Evolutionary conservation across 2,329 filamentous ascomycete genomes (phyloP).

Genomic region (Botrytis deweyae): DNA sequence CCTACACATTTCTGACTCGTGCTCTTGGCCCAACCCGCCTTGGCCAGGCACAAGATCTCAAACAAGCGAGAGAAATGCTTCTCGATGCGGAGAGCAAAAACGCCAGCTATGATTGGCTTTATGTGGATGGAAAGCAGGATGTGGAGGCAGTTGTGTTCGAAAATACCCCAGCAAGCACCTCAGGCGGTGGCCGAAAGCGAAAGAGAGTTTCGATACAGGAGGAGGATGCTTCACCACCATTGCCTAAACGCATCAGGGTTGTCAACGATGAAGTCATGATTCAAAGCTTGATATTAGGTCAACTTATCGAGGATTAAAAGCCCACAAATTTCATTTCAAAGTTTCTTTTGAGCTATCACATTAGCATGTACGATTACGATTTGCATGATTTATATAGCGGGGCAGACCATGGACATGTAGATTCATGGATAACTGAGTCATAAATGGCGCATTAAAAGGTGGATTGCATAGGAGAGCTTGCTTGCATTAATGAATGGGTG

Average conservation of each 20-base stretch:
- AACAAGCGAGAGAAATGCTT: slow-evolving; percentile 62
- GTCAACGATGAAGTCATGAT: slow-evolving; percentile 85
- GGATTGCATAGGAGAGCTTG: background rate
- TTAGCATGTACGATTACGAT: background rate
- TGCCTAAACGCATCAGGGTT: slow-evolving; percentile 58
- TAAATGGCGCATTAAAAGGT: background rate
- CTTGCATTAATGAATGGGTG: background rate
- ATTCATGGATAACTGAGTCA: background rate
- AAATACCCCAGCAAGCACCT: slow-evolving; percentile 27
- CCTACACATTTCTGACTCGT: slow-evolving; percentile 77
- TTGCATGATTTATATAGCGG: background rate
- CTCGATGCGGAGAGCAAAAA: slow-evolving; percentile 48
- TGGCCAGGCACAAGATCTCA: slow-evolving; percentile 61
- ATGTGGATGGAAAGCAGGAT: slow-evolving; percentile 63
- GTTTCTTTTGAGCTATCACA: background rate
- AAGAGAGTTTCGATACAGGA: slow-evolving; percentile 42
- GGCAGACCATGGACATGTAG: background rate
- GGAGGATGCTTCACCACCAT: slow-evolving; percentile 40
- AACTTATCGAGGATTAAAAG: slow-evolving; percentile 52
- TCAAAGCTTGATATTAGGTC: slow-evolving; percentile 87
- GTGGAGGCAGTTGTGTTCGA: slow-evolving; percentile 44
- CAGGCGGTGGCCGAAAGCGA: slow-evolving; percentile 45
- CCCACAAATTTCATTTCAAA: background rate
- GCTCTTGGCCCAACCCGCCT: slow-evolving; percentile 72
- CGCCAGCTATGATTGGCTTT: slow-evolving; percentile 70